A percentile compares a stretch with the other conserved stretches of the same genome.
These are phyloP conservation scores for Carex pumila DNA, from an alignment of 176 grass and related monocot genomes.

Conservation along the genomic window DNA sequence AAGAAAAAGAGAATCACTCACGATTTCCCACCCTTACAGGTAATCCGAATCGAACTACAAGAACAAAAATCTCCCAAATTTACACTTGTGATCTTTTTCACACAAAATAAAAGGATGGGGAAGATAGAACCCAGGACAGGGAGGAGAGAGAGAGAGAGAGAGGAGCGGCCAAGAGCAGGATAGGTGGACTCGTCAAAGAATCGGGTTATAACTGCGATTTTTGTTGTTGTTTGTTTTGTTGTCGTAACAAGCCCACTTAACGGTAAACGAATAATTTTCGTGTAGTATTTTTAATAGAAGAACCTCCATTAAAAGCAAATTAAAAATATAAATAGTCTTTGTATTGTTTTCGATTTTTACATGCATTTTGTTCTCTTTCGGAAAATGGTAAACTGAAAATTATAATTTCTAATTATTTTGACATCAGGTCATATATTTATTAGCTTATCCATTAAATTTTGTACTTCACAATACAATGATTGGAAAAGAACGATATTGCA, in stretches of 20 bases:
- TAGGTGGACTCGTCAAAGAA: constrained; percentile 31
- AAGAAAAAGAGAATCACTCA: background rate
- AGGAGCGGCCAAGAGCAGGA: constrained; percentile 11
- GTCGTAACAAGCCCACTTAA: constrained; percentile 4
- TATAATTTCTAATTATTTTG: background rate
- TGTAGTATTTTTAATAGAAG: background rate
- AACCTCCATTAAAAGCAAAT: background rate
- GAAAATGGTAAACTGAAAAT: background rate
- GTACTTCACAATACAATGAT: background rate
- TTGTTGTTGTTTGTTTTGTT: constrained; percentile 14
- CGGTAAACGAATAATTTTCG: constrained; percentile 24
- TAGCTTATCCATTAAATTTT: background rate
- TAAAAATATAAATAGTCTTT: background rate
- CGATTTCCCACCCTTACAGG: background rate
- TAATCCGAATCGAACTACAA: constrained; percentile 1
- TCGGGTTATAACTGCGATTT: background rate
- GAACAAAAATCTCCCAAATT: background rate
- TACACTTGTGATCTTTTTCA: background rate
- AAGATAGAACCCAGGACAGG: background rate
- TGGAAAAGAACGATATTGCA: background rate
- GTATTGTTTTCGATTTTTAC: background rate
- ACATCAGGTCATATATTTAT: background rate
- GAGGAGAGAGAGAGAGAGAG: background rate
- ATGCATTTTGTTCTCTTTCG: background rate
- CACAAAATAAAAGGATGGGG: background rate